Conservation (phyloP, 2,329 filamentous ascomycete species). For the Neonectria magnoliae region DNA sequence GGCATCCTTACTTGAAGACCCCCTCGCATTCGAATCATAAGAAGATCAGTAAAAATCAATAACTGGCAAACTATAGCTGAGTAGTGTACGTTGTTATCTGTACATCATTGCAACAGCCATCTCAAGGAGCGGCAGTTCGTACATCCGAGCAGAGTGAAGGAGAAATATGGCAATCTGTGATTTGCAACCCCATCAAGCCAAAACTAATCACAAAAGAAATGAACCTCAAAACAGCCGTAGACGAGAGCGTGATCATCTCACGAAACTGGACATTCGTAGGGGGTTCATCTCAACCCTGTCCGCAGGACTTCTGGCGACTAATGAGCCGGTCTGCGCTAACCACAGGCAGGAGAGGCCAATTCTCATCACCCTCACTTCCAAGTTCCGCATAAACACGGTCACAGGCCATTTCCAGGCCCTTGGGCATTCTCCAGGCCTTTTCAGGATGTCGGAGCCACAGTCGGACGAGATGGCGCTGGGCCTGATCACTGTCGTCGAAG, state of each 20-base stretch:
- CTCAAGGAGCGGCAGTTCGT: too few species aligned
- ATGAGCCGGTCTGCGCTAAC: not conserved
- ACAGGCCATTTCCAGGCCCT: not conserved
- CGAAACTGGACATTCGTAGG: not conserved
- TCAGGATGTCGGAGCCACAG: conserved; percentile 17
- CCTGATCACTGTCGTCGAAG: conserved; percentile 43
- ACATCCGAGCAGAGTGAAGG: not conserved
- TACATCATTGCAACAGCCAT: too few species aligned
- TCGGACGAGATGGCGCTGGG: conserved; percentile 9
- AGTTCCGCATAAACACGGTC: conserved; percentile 6
- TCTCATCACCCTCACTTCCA: not conserved
- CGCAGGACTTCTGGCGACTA: not conserved
- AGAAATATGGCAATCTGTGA: not conserved
- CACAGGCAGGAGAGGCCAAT: not conserved
- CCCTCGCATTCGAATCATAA: not conserved
- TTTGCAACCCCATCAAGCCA: not conserved
- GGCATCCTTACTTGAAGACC: not conserved
- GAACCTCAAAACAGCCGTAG: not conserved
- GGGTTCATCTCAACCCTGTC: not conserved
- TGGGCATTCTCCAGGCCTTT: conserved; percentile 1
- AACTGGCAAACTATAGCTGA: not conserved
- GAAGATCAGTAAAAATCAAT: not conserved
- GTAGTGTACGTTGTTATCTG: too few species aligned
- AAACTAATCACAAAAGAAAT: not conserved
- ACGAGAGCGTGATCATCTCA: not conserved